Conservation (phyloP, 768 basidiomycete species). For the Termitomyces eurrhizus region DNA sequence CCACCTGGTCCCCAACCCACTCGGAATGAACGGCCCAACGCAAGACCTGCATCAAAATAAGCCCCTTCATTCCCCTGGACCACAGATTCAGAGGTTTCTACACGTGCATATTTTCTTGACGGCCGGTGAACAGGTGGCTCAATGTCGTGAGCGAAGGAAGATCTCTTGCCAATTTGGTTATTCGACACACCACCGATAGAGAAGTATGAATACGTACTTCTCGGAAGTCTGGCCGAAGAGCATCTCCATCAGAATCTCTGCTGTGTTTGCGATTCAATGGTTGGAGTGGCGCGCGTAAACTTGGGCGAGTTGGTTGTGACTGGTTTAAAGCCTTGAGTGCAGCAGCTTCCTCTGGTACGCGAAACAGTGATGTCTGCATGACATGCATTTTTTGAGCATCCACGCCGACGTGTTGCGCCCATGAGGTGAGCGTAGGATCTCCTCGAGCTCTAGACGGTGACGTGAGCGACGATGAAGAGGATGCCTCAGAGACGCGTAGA, state of each 20-base stretch:
- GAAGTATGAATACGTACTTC: conserved; percentile 39
- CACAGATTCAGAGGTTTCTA: conserved; percentile 63
- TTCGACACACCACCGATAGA: conserved; percentile 1
- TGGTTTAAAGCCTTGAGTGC: conserved; percentile 54
- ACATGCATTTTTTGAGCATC: conserved; percentile 88
- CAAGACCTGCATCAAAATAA: conserved; percentile 77
- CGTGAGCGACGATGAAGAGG: conserved; percentile 28
- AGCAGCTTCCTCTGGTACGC: conserved; percentile 69
- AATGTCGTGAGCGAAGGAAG: conserved; percentile 75
- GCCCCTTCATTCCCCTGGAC: conserved; percentile 61
- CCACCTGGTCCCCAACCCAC: conserved; percentile 90
- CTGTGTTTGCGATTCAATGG: conserved; percentile 64
- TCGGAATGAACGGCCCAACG: conserved; percentile 83
- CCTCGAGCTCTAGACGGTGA: conserved; percentile 30
- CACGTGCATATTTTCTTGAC: conserved; percentile 76
- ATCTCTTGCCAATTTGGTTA: conserved; percentile 42
- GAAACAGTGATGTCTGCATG: conserved; percentile 89
- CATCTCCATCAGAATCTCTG: conserved; percentile 75
- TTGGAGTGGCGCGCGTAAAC: conserved; percentile 32
- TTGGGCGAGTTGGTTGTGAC: conserved; percentile 33
- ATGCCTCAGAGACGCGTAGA: conserved; percentile 27
- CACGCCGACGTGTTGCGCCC: conserved; percentile 72
- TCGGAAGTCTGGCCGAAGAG: conserved; percentile 52
- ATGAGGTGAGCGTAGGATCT: conserved; percentile 57
- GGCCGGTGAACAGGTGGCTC: conserved; percentile 67